Evolutionary conservation across 139 green algal genomes (phyloP).

Genomic region (Closterium sp.): DNA sequence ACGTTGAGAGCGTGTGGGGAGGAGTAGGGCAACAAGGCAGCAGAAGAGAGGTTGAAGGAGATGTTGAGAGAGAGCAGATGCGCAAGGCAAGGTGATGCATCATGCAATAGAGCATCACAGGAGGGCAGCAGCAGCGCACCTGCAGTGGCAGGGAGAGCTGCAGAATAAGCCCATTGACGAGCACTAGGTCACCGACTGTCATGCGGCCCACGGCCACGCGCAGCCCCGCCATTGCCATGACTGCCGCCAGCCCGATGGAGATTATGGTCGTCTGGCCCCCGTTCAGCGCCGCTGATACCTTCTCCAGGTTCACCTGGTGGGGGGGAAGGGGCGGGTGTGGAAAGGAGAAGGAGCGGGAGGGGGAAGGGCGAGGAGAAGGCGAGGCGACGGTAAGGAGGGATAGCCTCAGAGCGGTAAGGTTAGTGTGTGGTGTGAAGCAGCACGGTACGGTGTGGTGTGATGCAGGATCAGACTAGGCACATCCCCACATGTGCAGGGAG

Average conservation of each 20-base stretch:
- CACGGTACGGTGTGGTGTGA: too few relatives aligned
- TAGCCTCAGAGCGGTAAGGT: too few relatives aligned
- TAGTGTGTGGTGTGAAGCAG: too few relatives aligned
- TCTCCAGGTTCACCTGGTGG: conserved; percentile 67
- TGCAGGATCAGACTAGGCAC: too few relatives aligned
- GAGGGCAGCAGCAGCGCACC: conserved; percentile 10
- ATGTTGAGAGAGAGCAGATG: not conserved
- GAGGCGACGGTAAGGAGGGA: not conserved
- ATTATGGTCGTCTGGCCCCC: conserved; percentile 85
- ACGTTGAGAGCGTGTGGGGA: too few relatives aligned
- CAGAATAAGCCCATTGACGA: conserved; percentile 90
- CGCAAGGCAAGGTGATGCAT: not conserved
- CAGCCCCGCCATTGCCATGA: conserved; percentile 60
- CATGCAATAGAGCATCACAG: not conserved
- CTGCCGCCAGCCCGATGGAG: conserved; percentile 67
- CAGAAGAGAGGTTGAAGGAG: not conserved
- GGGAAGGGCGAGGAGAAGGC: not conserved
- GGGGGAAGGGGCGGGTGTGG: not conserved
- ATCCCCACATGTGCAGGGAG: too few relatives aligned
- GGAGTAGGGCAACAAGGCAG: too few relatives aligned
- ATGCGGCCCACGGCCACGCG: conserved; percentile 16
- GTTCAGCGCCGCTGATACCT: conserved; percentile 78
- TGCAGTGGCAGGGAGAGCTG: conserved; percentile 93
- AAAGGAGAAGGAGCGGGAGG: not conserved
- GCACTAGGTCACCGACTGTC: conserved; percentile 59